These are phyloP conservation scores for Auricularia auricula-judae DNA, from an alignment of 768 basidiomycete genomes.

Conservation along the genomic window DNA sequence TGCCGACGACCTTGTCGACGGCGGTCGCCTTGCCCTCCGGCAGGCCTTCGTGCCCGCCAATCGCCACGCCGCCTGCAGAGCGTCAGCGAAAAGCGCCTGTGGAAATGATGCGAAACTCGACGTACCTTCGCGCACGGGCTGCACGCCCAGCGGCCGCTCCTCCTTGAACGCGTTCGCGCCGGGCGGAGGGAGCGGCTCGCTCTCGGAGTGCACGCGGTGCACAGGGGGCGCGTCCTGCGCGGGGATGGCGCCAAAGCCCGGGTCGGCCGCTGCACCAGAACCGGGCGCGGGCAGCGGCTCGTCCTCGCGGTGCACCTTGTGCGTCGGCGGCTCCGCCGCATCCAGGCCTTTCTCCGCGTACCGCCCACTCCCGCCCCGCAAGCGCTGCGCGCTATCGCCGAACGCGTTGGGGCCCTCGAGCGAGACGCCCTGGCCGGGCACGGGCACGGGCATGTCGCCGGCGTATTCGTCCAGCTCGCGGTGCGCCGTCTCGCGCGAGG, in stretches of 20 bases:
- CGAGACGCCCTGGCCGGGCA: not conserved
- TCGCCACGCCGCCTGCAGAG: constrained; percentile 23
- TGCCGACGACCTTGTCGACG: constrained; percentile 46
- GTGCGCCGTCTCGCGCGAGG: not conserved
- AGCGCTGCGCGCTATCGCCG: not conserved
- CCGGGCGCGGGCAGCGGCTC: not conserved
- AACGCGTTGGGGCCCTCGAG: not conserved
- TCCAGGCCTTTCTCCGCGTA: not conserved
- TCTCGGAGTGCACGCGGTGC: not conserved
- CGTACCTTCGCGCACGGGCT: constrained; percentile 25
- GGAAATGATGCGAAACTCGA: not conserved
- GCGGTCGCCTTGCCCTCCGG: constrained; percentile 31
- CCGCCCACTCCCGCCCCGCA: not conserved
- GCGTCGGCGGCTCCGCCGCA: not conserved
- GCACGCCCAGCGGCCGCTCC: constrained; percentile 26
- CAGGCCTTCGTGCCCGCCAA: constrained; percentile 21
- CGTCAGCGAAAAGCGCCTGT: constrained; percentile 1
- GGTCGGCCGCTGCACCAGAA: not conserved
- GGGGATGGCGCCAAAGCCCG: not conserved
- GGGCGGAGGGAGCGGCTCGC: not conserved
- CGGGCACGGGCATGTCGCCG: not conserved
- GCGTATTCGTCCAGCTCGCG: too few relatives aligned
- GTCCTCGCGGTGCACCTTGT: not conserved
- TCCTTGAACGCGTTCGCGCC: constrained; percentile 18
- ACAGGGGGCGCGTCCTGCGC: not conserved